Evolutionary conservation across 106 monocot species (phyloP).

Genomic region (Allium cepa): DNA sequence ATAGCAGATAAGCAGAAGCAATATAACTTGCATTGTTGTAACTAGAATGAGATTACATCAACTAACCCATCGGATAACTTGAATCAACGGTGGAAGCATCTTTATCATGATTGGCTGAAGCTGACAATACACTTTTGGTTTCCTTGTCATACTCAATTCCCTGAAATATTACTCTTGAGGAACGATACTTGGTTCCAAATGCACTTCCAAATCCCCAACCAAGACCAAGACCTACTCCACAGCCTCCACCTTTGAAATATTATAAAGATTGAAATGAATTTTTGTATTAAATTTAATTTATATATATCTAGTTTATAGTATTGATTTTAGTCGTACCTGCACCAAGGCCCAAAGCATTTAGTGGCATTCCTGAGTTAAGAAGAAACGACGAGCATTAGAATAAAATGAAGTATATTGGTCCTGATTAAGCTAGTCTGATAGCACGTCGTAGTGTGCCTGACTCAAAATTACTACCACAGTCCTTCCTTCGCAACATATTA

Average conservation of each 20-base stretch:
- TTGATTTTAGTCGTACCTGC: constrained; percentile 34
- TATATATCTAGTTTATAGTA: background rate
- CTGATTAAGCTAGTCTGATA: too few species aligned
- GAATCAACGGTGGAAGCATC: constrained; percentile 5
- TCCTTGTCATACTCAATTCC: constrained; percentile 71
- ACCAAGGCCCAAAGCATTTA: constrained; percentile 68
- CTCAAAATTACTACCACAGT: background rate
- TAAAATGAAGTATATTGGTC: background rate
- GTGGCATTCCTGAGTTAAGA: constrained; percentile 65
- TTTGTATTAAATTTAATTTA: background rate
- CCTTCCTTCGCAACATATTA: background rate
- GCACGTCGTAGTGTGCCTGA: background rate
- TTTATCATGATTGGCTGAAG: background rate
- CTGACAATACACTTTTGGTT: constrained; percentile 1
- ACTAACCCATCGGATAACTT: background rate
- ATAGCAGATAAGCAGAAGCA: too few species aligned
- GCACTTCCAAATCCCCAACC: constrained; percentile 97
- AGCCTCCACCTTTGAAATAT: constrained; percentile 74
- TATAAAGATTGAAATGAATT: background rate
- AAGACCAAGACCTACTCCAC: constrained; percentile 87
- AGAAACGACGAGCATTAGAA: background rate
- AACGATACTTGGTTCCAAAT: constrained; percentile 74
- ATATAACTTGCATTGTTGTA: too few species aligned
- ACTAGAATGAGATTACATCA: background rate
- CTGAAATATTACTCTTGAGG: constrained; percentile 53